Base-by-base conservation (phyloP, 1,139 yeast genomes). In the Diutina neorugosa region DNA sequence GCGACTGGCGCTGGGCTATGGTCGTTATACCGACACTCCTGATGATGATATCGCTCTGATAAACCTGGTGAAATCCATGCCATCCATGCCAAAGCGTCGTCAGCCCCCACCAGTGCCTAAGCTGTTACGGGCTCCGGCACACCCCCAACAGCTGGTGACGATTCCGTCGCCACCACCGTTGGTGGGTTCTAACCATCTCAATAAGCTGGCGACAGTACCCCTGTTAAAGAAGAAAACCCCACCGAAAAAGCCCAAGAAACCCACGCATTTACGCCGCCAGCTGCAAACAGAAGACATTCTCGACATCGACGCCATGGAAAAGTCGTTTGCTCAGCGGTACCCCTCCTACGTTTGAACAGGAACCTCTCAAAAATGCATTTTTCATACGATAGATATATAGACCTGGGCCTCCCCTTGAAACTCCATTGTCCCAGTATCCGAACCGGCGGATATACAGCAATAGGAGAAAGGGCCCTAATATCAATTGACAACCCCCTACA, bases 1-100 rank as follows among this genome's bases (percentile, higher is more conserved):
- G 20, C 81, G 78, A 60, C 82, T 90, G 0, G 95, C 95, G 0
- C 67, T 70, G 16, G 95, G 95, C 0, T 87, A 87, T 62, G 95
- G 95, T 2, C 78, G 79, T 60, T 85, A 76, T 62, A 84, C 90
- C 0, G 86, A 79, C 53, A 61, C 59, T n/a, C 43, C 43, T 20
- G 40, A 46, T 9, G 60, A 59, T 6, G 78, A 74, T 52, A 61
- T 74, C 21, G 68, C 66, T 4, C 75, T 75, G 2, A 74, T 74
- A 21, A 74, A 74, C 56, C 37, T 40, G 43, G 43, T 52, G 54
- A 53, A 19, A 55, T 54, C 37, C 52, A 53, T 19, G 52, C 55
- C 16, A 54, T 53, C 19, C 48, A 44, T 14, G n/a, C 41, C 41
- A 6, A 31, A 31, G 19, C 50, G 50, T 3, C 51, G 51, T 5